These are phyloP conservation scores for Penicillium diatomitis DNA, from an alignment of 495 filamentous ascomycete genomes.

Conservation along the genomic window DNA sequence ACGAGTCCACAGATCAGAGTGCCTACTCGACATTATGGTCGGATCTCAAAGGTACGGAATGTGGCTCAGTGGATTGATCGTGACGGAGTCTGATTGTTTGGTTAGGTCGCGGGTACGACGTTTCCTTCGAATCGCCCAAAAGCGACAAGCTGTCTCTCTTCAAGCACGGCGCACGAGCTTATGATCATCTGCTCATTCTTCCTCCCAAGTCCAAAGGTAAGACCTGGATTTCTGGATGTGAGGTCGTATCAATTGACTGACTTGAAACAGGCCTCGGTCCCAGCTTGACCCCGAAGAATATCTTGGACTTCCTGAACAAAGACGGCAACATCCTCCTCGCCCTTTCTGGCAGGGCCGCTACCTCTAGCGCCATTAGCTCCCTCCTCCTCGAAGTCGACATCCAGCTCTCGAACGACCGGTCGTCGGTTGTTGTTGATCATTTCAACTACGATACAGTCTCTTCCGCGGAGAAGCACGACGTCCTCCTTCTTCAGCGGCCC, in stretches of 20 bases:
- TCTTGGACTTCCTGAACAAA: constrained; percentile 85
- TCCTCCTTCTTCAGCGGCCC: constrained; percentile 65
- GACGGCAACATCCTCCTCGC: constrained; percentile 86
- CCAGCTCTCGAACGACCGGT: constrained; percentile 75
- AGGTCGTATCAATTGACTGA: constrained; percentile 20
- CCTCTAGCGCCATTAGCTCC: constrained; percentile 70
- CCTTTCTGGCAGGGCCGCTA: constrained; percentile 65
- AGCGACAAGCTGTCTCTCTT: constrained; percentile 74
- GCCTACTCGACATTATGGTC: constrained; percentile 74
- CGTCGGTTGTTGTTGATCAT: constrained; percentile 80
- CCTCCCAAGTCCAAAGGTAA: constrained; percentile 82
- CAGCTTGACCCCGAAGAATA: constrained; percentile 69
- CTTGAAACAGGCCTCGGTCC: constrained; percentile 65
- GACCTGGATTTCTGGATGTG: not conserved
- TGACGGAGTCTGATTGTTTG: constrained; percentile 9
- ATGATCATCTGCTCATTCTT: constrained; percentile 84
- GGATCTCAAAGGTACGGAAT: constrained; percentile 65
- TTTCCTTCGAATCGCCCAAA: constrained; percentile 79
- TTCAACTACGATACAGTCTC: constrained; percentile 81
- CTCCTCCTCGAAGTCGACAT: constrained; percentile 89
- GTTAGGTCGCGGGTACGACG: constrained; percentile 64
- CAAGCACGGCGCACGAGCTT: constrained; percentile 74
- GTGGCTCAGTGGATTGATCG: not conserved
- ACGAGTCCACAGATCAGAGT: constrained; percentile 69
- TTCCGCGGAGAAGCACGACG: constrained; percentile 76